Conservation (phyloP, 164 flowering plant genomes). For the Dillenia suffruticosa region DNA sequence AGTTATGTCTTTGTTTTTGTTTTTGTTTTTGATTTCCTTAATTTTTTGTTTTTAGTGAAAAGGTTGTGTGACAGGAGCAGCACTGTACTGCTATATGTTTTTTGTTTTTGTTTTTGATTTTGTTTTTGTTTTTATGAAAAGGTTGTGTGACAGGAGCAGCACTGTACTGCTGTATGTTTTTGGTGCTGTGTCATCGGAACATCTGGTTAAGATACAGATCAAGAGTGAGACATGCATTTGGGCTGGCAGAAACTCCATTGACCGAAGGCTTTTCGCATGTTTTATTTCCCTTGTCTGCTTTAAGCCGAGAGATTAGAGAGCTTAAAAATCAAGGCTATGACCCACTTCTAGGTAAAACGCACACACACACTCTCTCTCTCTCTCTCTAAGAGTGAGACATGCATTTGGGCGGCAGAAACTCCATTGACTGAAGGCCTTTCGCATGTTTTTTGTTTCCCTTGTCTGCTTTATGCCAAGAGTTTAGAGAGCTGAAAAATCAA, state of each 20-base stretch:
- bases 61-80: constrained; percentile 5
- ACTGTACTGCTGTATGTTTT: constrained; percentile 1
- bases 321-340: constrained; percentile 7
- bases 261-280: constrained; percentile 1
- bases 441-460: background rate
- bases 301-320: constrained; percentile 11
- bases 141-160: constrained; percentile 4
- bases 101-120: too few relatives aligned
- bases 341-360: constrained; percentile 4
- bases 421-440: too few relatives aligned
- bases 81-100: constrained; percentile 1
- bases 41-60: too few relatives aligned
- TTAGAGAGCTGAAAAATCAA: constrained; percentile 9
- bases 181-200: constrained; percentile 10
- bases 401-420: too few relatives aligned
- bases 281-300: constrained; percentile 4
- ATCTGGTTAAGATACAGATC: constrained; percentile 1
- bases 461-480: constrained; percentile 12
- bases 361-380: too few relatives aligned
- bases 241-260: background rate
- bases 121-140: background rate
- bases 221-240: constrained; percentile 1
- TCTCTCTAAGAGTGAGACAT: too few relatives aligned
- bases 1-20: too few relatives aligned
- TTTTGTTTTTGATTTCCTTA: background rate